phyloP scores from a whole-genome alignment of 495 filamentous ascomycete genomes.

The Parathielavia hyrcaniae region DNA sequence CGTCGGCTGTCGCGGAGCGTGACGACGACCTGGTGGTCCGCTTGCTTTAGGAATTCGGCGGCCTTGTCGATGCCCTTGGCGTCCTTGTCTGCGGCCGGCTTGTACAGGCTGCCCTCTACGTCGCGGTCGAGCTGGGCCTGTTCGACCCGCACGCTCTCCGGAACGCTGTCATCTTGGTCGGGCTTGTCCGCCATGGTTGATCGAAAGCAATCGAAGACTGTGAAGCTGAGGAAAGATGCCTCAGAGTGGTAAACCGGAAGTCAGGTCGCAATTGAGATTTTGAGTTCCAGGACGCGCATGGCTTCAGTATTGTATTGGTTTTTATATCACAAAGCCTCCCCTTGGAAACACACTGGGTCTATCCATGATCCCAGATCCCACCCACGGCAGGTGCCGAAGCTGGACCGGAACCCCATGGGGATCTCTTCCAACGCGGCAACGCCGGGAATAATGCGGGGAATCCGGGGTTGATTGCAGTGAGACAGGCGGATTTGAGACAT shows the following conservation, averaged over 20 bases:
- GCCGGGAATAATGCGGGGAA: not conserved
- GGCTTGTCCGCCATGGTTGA: not conserved
- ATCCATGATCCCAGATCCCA: no score
- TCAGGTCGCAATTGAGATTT: not conserved
- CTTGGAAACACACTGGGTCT: not conserved
- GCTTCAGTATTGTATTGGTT: no score
- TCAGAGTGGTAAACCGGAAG: not conserved
- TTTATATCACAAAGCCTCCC: no score
- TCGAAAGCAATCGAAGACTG: no score
- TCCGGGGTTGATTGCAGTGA: no score
- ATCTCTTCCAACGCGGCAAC: not conserved
- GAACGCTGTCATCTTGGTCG: not conserved
- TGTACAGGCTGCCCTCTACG: not conserved
- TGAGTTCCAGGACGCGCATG: no score
- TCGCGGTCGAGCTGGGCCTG: not conserved
- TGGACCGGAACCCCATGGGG: not conserved
- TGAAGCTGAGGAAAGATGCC: not conserved
- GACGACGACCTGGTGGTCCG: conserved; percentile 3
- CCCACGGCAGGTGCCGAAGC: no score
- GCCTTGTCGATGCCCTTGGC: not conserved
- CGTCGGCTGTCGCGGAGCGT: conserved; percentile 2
- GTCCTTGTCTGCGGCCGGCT: not conserved
- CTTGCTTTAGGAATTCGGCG: conserved; percentile 1
- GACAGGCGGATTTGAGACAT: not conserved
- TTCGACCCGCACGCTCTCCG: not conserved